phyloP scores from a whole-genome alignment of 306 rosid genomes.

The Betula pendula region DNA sequence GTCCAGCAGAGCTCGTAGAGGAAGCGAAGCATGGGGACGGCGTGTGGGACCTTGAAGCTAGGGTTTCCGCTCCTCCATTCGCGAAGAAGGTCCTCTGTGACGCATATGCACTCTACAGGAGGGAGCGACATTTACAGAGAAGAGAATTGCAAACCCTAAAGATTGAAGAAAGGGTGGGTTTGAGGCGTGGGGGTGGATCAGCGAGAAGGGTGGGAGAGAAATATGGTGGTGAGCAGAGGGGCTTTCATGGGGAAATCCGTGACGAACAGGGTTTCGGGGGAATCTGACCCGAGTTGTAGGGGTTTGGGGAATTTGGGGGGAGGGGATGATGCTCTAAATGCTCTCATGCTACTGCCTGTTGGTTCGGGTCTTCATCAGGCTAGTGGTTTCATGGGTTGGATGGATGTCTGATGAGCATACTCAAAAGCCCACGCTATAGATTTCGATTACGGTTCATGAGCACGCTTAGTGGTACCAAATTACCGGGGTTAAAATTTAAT shows the following conservation, averaged over 20 bases:
- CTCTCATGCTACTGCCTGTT: background rate
- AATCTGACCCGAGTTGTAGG: background rate
- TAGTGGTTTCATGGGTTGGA: background rate
- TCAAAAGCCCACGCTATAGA: no score
- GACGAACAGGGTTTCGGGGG: background rate
- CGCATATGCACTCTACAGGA: constrained; percentile 57
- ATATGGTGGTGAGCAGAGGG: constrained; percentile 6
- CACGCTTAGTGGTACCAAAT: no score
- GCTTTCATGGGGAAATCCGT: constrained; percentile 22
- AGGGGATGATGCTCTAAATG: background rate
- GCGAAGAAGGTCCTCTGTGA: constrained; percentile 69
- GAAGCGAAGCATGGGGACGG: constrained; percentile 81
- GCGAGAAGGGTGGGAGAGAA: constrained; percentile 27
- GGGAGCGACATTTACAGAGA: constrained; percentile 71
- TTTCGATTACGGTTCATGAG: no score
- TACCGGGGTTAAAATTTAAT: no score
- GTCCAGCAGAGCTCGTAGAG: constrained; percentile 93
- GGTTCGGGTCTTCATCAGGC: background rate
- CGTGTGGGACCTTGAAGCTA: constrained; percentile 54
- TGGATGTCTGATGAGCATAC: no score
- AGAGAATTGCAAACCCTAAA: constrained; percentile 33
- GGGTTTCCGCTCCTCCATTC: constrained; percentile 83
- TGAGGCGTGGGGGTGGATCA: constrained; percentile 16
- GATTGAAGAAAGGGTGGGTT: constrained; percentile 9
- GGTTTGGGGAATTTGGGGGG: background rate